A percentile compares a stretch with the other conserved stretches of the same genome.
phyloP scores from a whole-genome alignment of 306 rosid species.

The Begonia masoniana region DNA sequence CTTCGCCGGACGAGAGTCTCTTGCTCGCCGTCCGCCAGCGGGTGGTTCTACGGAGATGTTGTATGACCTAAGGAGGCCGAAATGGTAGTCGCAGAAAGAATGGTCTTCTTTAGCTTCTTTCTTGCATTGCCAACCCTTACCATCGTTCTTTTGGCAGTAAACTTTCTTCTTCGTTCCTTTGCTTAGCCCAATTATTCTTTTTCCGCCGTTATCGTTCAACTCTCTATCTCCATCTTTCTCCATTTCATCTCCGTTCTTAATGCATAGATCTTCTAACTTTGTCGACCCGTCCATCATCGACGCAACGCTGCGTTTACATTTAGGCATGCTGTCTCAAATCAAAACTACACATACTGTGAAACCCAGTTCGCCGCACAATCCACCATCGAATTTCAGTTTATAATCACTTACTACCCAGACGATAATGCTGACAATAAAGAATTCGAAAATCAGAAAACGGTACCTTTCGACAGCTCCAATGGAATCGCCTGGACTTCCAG shows the following conservation, averaged over 20 bases:
- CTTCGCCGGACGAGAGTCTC: slow-evolving; percentile 6
- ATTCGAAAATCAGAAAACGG: neutral
- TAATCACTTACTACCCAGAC: no score
- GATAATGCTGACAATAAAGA: neutral
- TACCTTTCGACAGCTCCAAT: slow-evolving; percentile 54
- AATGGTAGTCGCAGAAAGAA: slow-evolving; percentile 27
- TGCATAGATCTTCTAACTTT: slow-evolving; percentile 11
- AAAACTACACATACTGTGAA: no score
- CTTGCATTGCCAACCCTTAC: slow-evolving; percentile 37
- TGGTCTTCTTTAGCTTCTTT: slow-evolving; percentile 21
- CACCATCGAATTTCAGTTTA: no score
- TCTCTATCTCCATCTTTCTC: neutral
- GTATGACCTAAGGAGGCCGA: slow-evolving; percentile 19
- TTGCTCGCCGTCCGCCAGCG: neutral
- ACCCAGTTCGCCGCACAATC: no score
- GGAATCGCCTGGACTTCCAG: slow-evolving; percentile 37
- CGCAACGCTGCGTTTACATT: slow-evolving; percentile 24
- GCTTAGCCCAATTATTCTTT: slow-evolving; percentile 1
- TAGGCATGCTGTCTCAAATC: no score
- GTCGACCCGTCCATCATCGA: slow-evolving; percentile 33
- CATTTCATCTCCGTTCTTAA: slow-evolving; percentile 3
- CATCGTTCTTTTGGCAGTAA: slow-evolving; percentile 15
- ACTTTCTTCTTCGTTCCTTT: neutral
- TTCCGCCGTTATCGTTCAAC: slow-evolving; percentile 7
- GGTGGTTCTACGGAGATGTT: neutral